These are phyloP conservation scores for Psophocarpus tetragonolobus DNA, from an alignment of 306 rosid genomes.

Conservation along the genomic window DNA sequence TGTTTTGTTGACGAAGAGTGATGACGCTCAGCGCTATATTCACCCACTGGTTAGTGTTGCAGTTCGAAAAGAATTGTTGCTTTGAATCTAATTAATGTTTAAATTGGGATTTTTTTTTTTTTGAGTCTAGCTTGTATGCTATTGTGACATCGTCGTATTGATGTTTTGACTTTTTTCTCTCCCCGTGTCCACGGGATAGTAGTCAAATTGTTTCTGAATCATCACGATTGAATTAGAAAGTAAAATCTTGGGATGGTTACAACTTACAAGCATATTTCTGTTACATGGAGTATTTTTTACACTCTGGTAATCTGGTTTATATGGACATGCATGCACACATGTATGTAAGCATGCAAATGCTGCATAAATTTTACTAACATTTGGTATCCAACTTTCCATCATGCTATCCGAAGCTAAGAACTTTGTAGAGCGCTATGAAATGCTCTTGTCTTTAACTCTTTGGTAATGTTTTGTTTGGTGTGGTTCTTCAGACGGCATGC, in stretches of 20 bases:
- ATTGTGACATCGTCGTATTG: background rate
- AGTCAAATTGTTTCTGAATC: background rate
- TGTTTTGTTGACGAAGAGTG: conserved; percentile 78
- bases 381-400: background rate
- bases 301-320: too few relatives aligned
- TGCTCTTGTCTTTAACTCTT: background rate
- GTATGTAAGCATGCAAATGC: background rate
- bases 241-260: background rate
- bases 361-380: background rate
- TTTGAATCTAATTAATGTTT: background rate
- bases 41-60: conserved; percentile 79
- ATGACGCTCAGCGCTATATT: conserved; percentile 69
- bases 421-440: background rate
- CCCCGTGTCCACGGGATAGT: background rate
- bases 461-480: background rate
- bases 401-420: background rate
- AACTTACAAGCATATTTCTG: background rate
- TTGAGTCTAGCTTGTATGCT: background rate
- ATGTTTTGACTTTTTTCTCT: background rate
- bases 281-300: background rate
- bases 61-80: background rate
- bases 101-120: background rate
- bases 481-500: background rate
- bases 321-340: background rate
- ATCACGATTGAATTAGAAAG: background rate